Evolutionary conservation across 164 flowering plant genomes (phyloP).

Genomic region (Paratinospora sagittata): DNA sequence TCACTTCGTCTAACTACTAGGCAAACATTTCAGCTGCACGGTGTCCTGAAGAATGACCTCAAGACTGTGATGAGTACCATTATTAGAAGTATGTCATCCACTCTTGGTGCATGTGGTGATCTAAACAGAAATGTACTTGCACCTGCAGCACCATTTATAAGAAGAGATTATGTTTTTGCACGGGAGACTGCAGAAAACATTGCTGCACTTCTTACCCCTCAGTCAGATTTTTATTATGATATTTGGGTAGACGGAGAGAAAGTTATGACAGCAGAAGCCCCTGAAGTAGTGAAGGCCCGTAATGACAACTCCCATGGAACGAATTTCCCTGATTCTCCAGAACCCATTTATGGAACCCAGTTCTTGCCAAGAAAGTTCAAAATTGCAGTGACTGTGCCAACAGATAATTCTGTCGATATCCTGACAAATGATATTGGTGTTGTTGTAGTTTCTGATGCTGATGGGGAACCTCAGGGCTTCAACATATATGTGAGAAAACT

Average conservation of each 20-base stretch:
- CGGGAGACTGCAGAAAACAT: constrained; percentile 94
- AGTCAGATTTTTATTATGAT: constrained; percentile 95
- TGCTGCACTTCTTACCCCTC: constrained; percentile 90
- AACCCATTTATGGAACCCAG: constrained; percentile 97
- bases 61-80: constrained; percentile 93
- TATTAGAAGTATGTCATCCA: constrained; percentile 83
- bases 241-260: constrained; percentile 97
- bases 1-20: constrained; percentile 94
- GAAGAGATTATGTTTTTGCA: constrained; percentile 84
- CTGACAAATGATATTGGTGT: constrained; percentile 97
- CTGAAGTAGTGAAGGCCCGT: constrained; percentile 83
- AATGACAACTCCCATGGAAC: constrained; percentile 97
- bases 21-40: constrained; percentile 98
- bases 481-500: constrained; percentile 70
- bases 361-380: constrained; percentile 97
- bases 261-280: constrained; percentile 82
- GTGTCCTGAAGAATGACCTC: constrained; percentile 81
- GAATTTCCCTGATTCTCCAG: constrained; percentile 88
- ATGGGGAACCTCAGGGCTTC: constrained; percentile 93
- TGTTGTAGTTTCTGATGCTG: constrained; percentile 71
- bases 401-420: constrained; percentile 92
- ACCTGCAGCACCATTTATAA: constrained; percentile 86
- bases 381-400: constrained; percentile 90
- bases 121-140: constrained; percentile 97
- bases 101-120: constrained; percentile 99